Evolutionary conservation across 2,329 filamentous ascomycete genomes (phyloP).

Genomic region (Clonostachys chloroleuca): DNA sequence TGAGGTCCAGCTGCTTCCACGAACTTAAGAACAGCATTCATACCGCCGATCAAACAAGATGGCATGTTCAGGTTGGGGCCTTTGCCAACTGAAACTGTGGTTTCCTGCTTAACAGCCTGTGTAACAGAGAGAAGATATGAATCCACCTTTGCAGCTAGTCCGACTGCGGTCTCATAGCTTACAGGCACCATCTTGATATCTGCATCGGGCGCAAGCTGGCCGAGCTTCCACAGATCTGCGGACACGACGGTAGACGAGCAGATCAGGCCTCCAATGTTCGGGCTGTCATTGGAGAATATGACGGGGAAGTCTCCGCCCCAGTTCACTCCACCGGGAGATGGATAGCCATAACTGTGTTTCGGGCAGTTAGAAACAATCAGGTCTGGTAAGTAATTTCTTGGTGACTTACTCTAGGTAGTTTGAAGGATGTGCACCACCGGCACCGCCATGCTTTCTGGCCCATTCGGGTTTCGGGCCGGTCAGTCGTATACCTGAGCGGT

Average conservation of each 20-base stretch:
- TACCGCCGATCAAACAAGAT: background rate
- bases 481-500: slow-evolving; percentile 55
- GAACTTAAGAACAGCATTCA: background rate
- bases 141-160: too few species aligned
- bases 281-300: slow-evolving; percentile 55
- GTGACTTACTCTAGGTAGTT: slow-evolving; percentile 24
- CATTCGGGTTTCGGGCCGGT: slow-evolving; percentile 54
- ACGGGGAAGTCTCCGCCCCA: slow-evolving; percentile 58
- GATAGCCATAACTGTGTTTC: slow-evolving; percentile 28
- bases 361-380: background rate
- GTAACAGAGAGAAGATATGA: too few species aligned
- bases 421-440: slow-evolving; percentile 58
- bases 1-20: background rate
- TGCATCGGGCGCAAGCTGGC: slow-evolving; percentile 56
- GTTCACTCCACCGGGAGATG: slow-evolving; percentile 55
- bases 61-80: too few species aligned
- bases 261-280: slow-evolving; percentile 57
- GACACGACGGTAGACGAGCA: slow-evolving; percentile 50
- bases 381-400: background rate
- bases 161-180: background rate
- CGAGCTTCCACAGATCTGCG: slow-evolving; percentile 57
- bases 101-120: too few species aligned
- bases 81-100: too few species aligned
- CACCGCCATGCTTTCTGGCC: slow-evolving; percentile 54
- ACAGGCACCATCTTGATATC: slow-evolving; percentile 9